Percentiles rank a stretch among this genome's conserved stretches.
phyloP scores from a whole-genome alignment of 1,139 yeast genomes.

The Debaryomyces robertsiae region DNA sequence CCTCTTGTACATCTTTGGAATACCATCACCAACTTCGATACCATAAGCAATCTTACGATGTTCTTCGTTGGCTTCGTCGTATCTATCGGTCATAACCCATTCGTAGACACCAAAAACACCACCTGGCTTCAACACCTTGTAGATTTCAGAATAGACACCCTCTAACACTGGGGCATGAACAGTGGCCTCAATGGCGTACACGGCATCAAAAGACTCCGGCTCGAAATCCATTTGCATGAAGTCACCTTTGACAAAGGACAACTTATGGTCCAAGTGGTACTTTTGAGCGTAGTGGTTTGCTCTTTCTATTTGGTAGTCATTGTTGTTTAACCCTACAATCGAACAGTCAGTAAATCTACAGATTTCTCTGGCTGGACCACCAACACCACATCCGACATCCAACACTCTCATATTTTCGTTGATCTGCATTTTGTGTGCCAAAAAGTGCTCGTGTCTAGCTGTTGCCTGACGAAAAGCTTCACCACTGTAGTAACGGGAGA shows the following conservation, averaged over 20 bases:
- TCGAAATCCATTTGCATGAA: slow-evolving; percentile 99
- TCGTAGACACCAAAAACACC: slow-evolving; percentile 97
- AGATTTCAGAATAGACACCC: slow-evolving; percentile 94
- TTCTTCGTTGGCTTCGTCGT: slow-evolving; percentile 83
- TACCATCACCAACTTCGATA: slow-evolving; percentile 97
- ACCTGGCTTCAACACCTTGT: slow-evolving; percentile 95
- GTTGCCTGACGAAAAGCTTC: slow-evolving; percentile 94
- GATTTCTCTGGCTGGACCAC: slow-evolving; percentile 98
- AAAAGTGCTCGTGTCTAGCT: slow-evolving; percentile 96
- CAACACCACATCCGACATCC: slow-evolving; percentile 99
- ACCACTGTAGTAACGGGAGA: slow-evolving; percentile 89
- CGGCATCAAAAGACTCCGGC: slow-evolving; percentile 89
- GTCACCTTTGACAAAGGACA: slow-evolving; percentile 92
- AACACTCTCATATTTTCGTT: slow-evolving; percentile 81
- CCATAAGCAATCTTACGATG: slow-evolving; percentile 97
- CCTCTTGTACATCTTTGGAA: slow-evolving; percentile 91
- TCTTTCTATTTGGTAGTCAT: slow-evolving; percentile 94
- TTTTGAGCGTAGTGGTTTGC: slow-evolving; percentile 80
- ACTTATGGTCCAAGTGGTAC: slow-evolving; percentile 67
- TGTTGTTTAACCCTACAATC: slow-evolving; percentile 91
- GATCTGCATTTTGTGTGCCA: slow-evolving; percentile 85
- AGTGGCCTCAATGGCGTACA: slow-evolving; percentile 97
- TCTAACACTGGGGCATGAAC: slow-evolving; percentile 97
- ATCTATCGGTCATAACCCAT: slow-evolving; percentile 97
- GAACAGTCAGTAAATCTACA: slow-evolving; percentile 86